Percentiles rank a stretch among this genome's conserved stretches.
phyloP scores from a whole-genome alignment of 2,329 filamentous ascomycete genomes.

The Macrophomina phaseolina region DNA sequence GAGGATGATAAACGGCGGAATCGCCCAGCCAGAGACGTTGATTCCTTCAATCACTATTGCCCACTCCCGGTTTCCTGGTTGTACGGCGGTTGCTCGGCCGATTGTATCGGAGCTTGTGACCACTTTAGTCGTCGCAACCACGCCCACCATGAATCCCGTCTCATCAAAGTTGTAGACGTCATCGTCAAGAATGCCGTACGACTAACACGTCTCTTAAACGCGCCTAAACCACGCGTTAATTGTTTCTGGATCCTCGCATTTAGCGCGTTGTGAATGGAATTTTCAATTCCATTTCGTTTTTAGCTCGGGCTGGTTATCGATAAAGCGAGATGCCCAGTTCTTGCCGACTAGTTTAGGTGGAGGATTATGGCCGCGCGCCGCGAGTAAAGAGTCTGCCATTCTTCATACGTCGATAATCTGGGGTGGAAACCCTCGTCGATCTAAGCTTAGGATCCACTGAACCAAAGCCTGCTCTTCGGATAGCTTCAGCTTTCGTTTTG shows the following conservation, averaged over 20 bases:
- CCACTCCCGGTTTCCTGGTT: too few relatives aligned
- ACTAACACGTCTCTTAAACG: constrained; percentile 27
- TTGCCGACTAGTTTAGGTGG: constrained; percentile 23
- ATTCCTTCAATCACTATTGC: too few relatives aligned
- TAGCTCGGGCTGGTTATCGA: constrained; percentile 28
- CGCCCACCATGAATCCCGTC: neutral
- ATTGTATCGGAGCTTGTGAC: too few relatives aligned
- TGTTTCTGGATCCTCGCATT: constrained; percentile 22
- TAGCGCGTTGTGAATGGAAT: neutral
- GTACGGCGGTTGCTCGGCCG: too few relatives aligned
- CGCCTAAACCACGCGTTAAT: constrained; percentile 29
- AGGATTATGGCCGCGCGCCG: too few relatives aligned
- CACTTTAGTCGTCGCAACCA: too few relatives aligned
- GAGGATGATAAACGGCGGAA: constrained; percentile 36
- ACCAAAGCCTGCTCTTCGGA: neutral
- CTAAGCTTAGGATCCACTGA: neutral
- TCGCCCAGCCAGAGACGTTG: constrained; percentile 28
- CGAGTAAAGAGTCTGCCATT: neutral
- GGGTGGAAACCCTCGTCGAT: neutral
- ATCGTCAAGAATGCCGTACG: neutral
- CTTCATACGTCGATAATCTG: neutral
- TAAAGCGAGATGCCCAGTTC: constrained; percentile 29
- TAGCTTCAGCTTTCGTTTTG: neutral
- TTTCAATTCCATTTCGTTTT: constrained; percentile 28
- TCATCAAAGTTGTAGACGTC: constrained; percentile 1